Evolutionary conservation across 441 rosid species (phyloP).

Genomic region (Dalechampia spathulata): DNA sequence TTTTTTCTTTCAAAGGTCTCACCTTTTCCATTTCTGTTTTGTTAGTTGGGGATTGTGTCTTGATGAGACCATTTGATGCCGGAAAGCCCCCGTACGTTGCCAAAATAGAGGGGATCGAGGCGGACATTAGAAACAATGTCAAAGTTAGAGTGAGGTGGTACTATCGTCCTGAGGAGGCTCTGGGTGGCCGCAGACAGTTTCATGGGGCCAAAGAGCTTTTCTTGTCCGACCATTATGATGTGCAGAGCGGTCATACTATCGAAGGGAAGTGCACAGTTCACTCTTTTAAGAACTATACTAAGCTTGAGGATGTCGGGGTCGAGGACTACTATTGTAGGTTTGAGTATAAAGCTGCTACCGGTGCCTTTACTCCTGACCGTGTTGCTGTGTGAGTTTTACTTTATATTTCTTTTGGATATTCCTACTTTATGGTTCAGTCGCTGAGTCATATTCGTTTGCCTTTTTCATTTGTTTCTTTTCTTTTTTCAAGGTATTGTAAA

Average conservation of each 20-base stretch:
- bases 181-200: constrained; percentile 83
- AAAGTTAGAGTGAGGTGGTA: constrained; percentile 82
- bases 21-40: neutral
- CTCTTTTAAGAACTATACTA: constrained; percentile 78
- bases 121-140: constrained; percentile 64
- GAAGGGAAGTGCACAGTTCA: constrained; percentile 86
- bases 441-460: neutral
- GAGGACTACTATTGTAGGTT: constrained; percentile 90
- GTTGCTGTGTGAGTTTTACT: constrained; percentile 73
- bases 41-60: constrained; percentile 75
- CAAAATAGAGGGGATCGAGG: constrained; percentile 68
- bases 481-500: constrained; percentile 67
- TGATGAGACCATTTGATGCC: constrained; percentile 82
- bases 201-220: constrained; percentile 90
- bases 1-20: constrained; percentile 2
- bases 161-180: constrained; percentile 85
- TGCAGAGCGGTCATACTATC: constrained; percentile 85
- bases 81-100: constrained; percentile 84
- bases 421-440: constrained; percentile 7
- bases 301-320: constrained; percentile 80
- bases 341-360: constrained; percentile 84
- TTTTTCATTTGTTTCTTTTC: constrained; percentile 8
- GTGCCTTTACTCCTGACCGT: constrained; percentile 79
- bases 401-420: neutral
- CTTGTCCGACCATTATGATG: constrained; percentile 73